Base-by-base conservation (phyloP, 139 green algal genomes). In the Haematococcus lacustris region DNA sequence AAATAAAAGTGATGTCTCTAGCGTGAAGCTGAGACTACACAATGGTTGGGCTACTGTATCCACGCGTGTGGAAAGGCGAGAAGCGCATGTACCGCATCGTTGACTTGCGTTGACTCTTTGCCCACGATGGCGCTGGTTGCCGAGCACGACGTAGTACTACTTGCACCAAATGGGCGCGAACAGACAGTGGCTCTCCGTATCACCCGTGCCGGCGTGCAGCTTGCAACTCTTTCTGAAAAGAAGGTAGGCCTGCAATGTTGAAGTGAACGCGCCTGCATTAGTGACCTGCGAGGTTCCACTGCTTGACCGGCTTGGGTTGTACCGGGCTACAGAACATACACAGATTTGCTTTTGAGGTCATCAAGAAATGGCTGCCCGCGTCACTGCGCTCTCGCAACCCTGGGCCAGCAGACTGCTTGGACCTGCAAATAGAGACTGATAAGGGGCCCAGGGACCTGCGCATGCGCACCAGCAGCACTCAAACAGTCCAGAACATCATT, bases 361-460 rank as follows among this genome's bases (percentile, higher is more conserved):
- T 90, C 51, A 79, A 85, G 50, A 90, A 90, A 63, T 90, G 85
- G 85, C 77, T 90, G 25, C 85, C 85, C 26, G 80, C 78, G 5
- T 76, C 81, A 70, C 38, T 82, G 65, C 83, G 85, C 23, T 83
- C 80, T 33, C 77, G 78, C 39, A 86, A 86, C 66, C 76, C 79
- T 9, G 85, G 83, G 34, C 60, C 64, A 26, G 73, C 77, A 34
- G 78, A 88, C 61, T 88, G 83, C 76, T 61, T 88, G 41, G 83
- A 88, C 67, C 50, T 88, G 2, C 73, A 85, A 53, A 79, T 87
- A 2, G 79, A 89, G 59, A 88, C 85, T 1, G 70, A 82, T 53
- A 79, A 75, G n/a, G 85, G 85, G 3, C 74, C 78, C 0, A 75
- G 82, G 3, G 83, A 90, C 71, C 75, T 90, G 39, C 83, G 85